Percentiles rank a stretch among this genome's conserved stretches.
Evolutionary conservation across 163 green algal species (phyloP).

Genomic region (Trebouxiophyceae sp.): DNA sequence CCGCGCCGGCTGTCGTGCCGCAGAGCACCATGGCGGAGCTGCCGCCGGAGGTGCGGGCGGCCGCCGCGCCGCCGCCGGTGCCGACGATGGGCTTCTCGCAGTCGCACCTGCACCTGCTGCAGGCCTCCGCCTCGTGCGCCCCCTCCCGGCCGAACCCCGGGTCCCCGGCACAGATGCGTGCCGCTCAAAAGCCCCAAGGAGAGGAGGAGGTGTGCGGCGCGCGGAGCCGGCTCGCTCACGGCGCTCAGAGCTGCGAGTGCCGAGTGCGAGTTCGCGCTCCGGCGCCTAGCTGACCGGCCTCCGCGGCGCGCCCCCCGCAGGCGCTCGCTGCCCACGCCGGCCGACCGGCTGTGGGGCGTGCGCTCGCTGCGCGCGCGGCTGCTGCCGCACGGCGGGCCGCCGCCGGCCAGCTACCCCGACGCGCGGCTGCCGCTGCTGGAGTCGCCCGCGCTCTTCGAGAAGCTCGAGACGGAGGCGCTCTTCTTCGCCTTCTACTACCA

Average conservation of each 20-base stretch:
- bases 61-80: conserved; percentile 17
- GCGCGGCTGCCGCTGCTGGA: conserved; percentile 40
- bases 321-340: conserved; percentile 65
- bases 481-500: conserved; percentile 99
- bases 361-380: conserved; percentile 26
- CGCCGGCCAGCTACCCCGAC: conserved; percentile 26
- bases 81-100: conserved; percentile 7
- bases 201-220: too few species aligned
- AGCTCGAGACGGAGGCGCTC: conserved; percentile 88
- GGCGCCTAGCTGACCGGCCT: too few species aligned
- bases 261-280: too few species aligned
- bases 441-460: conserved; percentile 79
- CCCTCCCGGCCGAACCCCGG: too few species aligned
- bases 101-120: conserved; percentile 33
- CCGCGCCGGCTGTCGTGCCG: neutral
- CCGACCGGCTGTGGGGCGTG: conserved; percentile 52
- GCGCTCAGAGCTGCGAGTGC: too few species aligned
- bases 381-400: conserved; percentile 22
- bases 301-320: conserved; percentile 20
- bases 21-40: conserved; percentile 16
- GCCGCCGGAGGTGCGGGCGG: conserved; percentile 1
- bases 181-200: too few species aligned
- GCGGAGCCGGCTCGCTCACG: too few species aligned
- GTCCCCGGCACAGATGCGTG: too few species aligned
- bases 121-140: conserved; percentile 21